Evolutionary conservation across 2,329 filamentous ascomycete genomes (phyloP).

Genomic region (Diaporthe caulivora): DNA sequence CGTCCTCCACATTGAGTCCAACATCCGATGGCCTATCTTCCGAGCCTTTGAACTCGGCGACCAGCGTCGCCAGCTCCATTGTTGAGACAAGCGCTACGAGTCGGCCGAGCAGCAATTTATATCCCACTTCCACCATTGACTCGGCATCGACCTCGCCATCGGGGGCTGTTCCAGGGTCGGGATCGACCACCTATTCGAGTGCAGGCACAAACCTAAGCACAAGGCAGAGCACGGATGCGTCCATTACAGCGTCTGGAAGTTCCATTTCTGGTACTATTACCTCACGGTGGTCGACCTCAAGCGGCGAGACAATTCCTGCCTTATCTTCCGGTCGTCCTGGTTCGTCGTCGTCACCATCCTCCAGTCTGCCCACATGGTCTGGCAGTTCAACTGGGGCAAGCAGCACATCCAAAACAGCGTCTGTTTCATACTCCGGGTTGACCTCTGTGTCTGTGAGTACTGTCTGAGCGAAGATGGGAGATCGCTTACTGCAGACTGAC

Average conservation of each 20-base stretch:
- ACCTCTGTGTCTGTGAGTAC: constrained; percentile 29
- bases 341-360: neutral
- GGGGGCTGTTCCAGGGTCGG: neutral
- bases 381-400: neutral
- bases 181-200: neutral
- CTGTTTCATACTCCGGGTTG: neutral
- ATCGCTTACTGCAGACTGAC: neutral
- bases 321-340: constrained; percentile 3
- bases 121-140: neutral
- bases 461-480: neutral
- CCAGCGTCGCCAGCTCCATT: constrained; percentile 3
- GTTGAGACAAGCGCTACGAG: neutral
- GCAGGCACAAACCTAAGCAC: constrained; percentile 6
- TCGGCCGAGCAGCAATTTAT: neutral
- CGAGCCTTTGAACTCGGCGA: neutral
- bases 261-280: neutral
- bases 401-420: constrained; percentile 16
- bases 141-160: neutral
- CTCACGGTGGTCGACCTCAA: neutral
- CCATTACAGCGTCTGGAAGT: neutral
- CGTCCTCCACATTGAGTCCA: neutral
- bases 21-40: neutral
- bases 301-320: neutral
- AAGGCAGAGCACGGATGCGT: neutral
- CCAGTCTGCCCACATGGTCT: neutral